Percentiles rank a stretch among this genome's conserved stretches.
Evolutionary conservation across 371 early-diverging fungal genomes (phyloP).

Genomic region (Syncephalastrum sp.): DNA sequence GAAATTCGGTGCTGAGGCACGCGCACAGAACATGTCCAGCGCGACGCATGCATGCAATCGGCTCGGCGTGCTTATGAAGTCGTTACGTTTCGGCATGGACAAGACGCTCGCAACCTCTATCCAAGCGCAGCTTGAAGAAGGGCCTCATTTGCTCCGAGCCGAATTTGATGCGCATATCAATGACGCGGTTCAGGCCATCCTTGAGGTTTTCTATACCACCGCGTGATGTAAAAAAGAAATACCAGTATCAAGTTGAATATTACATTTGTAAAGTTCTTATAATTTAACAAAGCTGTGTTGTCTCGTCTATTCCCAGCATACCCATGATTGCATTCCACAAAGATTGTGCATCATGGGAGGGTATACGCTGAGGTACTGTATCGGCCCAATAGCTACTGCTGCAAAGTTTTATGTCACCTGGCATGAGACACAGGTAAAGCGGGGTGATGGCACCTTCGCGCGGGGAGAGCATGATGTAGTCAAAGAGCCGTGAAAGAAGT

Average conservation of each 20-base stretch:
- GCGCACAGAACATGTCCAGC: neutral
- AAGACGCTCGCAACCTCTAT: no score
- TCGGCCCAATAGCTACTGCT: conserved; percentile 15
- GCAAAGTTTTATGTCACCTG: neutral
- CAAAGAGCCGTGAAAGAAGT: conserved; percentile 22
- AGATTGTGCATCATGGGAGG: neutral
- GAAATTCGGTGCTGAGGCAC: conserved; percentile 28
- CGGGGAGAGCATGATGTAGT: conserved; percentile 43
- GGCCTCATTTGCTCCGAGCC: neutral
- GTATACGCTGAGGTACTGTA: conserved; percentile 8
- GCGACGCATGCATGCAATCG: no score
- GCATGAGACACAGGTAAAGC: conserved; percentile 25
- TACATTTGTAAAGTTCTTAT: no score
- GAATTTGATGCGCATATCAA: conserved; percentile 17
- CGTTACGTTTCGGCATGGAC: no score
- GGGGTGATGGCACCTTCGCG: conserved; percentile 41
- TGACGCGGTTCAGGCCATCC: conserved; percentile 10
- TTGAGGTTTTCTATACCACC: conserved; percentile 7
- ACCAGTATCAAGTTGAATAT: no score
- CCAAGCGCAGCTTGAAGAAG: no score
- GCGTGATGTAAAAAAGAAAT: no score
- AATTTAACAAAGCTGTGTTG: no score
- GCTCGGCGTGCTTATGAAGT: no score
- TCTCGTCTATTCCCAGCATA: no score
- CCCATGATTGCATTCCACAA: no score